Evolutionary conservation across 129 eudicot genomes (phyloP), one percentile per base, ranked within the genome.

Genomic region (Escallonia herrerae): DNA sequence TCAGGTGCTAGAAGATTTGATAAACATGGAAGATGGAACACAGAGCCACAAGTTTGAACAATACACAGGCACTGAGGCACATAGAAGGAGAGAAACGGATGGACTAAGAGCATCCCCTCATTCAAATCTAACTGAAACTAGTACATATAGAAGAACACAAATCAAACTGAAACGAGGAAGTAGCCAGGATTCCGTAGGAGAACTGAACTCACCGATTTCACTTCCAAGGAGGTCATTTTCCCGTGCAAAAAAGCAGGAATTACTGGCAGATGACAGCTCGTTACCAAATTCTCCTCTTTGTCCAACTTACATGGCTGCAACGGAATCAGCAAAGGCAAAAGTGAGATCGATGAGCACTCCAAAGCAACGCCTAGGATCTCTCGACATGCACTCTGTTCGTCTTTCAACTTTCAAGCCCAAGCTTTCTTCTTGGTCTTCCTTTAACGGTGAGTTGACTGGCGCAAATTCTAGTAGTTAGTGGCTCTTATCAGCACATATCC

Each of bases 321-420:
- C 97, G 2, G 84, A 87, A 83, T 91, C 97, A 15, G 88, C 95
- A 7, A 87, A 81, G 95, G 96, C 89, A 55, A 91, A 88, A 74
- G 78, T 78, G 43, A 71, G 95, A 59, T 91, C 97, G 0, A 58
- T 81, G 47, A 91, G 97, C 75, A 85, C 95, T n/a, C 97, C 96
- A 2, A 81, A 80, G 74, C 95, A 85, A 75, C 61, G 88, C 51
- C 54, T 81, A 67, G 60, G 83, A 15, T 62, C 76, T 70, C 62
- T 72, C 39, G 95, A 87, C n/a, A 60, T 76, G 48, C 75, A 70
- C 52, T 48, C 77, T 67, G 80, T 77, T 53, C 76, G 80, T 42
- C 72, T 74, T 54, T 86, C 95, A 40, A 73, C 73, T 5, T 75
- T 68, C 11, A 78, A 68, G 65, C 79, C 77, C 51, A 71, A 64